phyloP scores from a whole-genome alignment of 805 yeast species.

The Candida argentea region DNA sequence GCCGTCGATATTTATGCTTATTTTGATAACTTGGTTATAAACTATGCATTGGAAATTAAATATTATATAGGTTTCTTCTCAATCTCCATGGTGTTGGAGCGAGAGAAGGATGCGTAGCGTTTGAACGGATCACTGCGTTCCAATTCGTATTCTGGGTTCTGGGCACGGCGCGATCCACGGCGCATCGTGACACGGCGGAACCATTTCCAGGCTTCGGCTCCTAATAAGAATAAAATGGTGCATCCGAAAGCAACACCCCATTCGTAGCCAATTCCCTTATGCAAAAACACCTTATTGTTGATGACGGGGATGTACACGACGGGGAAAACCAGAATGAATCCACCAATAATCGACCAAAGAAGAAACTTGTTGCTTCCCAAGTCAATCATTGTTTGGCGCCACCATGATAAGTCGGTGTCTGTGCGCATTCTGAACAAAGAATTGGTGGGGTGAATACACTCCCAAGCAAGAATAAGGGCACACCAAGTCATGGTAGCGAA shows the following conservation, averaged over 20 bases:
- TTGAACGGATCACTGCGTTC: constrained; percentile 55
- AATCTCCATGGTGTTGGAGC: constrained; percentile 34
- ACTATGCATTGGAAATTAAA: not conserved
- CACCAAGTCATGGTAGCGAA: constrained; percentile 85
- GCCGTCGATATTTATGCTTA: too few species aligned
- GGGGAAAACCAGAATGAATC: constrained; percentile 66
- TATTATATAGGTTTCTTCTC: constrained; percentile 1
- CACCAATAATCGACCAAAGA: constrained; percentile 72
- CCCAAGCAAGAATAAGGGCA: constrained; percentile 76
- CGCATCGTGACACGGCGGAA: constrained; percentile 48
- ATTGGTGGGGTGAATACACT: constrained; percentile 60
- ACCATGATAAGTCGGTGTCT: constrained; percentile 44
- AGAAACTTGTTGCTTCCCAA: constrained; percentile 67
- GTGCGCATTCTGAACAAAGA: constrained; percentile 68
- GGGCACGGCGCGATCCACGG: constrained; percentile 18
- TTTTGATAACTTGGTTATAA: not conserved
- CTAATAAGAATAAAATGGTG: constrained; percentile 44
- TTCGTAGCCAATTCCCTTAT: constrained; percentile 61
- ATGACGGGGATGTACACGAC: constrained; percentile 85
- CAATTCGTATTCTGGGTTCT: constrained; percentile 54
- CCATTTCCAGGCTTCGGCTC: constrained; percentile 61
- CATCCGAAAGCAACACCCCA: constrained; percentile 70
- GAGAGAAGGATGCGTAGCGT: constrained; percentile 49
- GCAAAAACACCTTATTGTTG: constrained; percentile 65
- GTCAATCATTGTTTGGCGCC: constrained; percentile 50